Evolutionary conservation across 306 rosid genomes (phyloP).

Genomic region (Mimosa bimucronata): DNA sequence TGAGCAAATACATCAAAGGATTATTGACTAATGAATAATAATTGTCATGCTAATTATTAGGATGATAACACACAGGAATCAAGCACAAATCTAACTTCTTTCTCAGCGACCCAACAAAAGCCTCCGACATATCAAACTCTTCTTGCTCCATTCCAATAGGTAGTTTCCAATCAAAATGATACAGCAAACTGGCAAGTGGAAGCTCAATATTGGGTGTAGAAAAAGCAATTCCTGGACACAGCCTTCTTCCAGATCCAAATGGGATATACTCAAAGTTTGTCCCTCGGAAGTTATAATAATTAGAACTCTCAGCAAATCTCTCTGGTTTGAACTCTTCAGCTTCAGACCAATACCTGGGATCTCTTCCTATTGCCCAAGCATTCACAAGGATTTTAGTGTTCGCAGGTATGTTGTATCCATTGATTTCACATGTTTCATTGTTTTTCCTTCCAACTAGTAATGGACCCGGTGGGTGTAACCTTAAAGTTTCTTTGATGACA

Average conservation of each 20-base stretch:
- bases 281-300: not conserved
- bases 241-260: not conserved
- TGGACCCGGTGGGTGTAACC: slow-evolving; percentile 1
- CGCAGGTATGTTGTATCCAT: slow-evolving; percentile 22
- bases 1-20: not conserved
- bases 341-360: slow-evolving; percentile 21
- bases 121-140: not conserved
- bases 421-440: not conserved
- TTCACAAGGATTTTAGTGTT: slow-evolving; percentile 4
- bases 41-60: not conserved
- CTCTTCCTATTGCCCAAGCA: slow-evolving; percentile 17
- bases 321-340: slow-evolving; percentile 19
- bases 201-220: not conserved
- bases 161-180: slow-evolving; percentile 22
- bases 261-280: not conserved
- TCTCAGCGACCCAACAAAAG: not conserved
- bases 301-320: not conserved
- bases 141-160: not conserved
- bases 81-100: slow-evolving; percentile 6
- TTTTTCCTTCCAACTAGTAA: not conserved
- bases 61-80: not conserved
- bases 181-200: not conserved
- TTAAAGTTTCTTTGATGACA: slow-evolving; percentile 6
- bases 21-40: not conserved
- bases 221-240: not conserved